Evolutionary conservation across 495 filamentous ascomycete genomes (phyloP), one percentile per base, ranked within the genome.

Genomic region (Xeromyces bisporus): DNA sequence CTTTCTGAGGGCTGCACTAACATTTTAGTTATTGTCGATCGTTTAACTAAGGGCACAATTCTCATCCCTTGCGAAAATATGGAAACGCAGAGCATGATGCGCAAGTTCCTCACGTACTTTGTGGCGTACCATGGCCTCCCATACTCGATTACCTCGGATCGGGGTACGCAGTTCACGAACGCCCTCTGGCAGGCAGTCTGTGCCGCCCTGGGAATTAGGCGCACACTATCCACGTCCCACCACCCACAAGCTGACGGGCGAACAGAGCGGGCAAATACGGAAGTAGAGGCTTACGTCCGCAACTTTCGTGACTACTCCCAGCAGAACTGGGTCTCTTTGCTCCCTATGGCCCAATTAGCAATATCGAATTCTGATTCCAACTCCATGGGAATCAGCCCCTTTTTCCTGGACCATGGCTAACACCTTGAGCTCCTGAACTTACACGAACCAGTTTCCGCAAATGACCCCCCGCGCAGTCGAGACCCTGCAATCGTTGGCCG

Each of bases 181-280:
- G 32, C 24, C 3, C 31, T 48, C 26, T 48, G 29, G 43, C 20
- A 7, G 7, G 18, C 38, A 10, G 28, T 51, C 13, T 43, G 37
- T 18, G 10, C 27, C 15, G 26, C 39, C 6, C 29, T 39, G 1
- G 25, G 33, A 3, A 35, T 43, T 9, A 14, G 35, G 14, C 14
- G 29, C 10, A 32, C 35, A 23, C 32, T 47, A 6, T 47, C 27
- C 6, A 47, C 47, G 3, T 34, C 36, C 2, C 32, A 41, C 10
- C 34, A 53, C 28, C 31, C 32, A 2, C 21, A 43, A 17, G 42
- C 40, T 3, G 35, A 50, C 24, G 38, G 35, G 1, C 17, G 31
- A 18, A 37, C 27, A 2, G 31, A 43, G 17, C 20, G 16, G 2
- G 6, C 8, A 5, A 23, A 26, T 18, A 15, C 8, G 13, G 13